These are phyloP conservation scores for Aspergillus sergii DNA, from an alignment of 2,329 filamentous ascomycete species.

Conservation along the genomic window DNA sequence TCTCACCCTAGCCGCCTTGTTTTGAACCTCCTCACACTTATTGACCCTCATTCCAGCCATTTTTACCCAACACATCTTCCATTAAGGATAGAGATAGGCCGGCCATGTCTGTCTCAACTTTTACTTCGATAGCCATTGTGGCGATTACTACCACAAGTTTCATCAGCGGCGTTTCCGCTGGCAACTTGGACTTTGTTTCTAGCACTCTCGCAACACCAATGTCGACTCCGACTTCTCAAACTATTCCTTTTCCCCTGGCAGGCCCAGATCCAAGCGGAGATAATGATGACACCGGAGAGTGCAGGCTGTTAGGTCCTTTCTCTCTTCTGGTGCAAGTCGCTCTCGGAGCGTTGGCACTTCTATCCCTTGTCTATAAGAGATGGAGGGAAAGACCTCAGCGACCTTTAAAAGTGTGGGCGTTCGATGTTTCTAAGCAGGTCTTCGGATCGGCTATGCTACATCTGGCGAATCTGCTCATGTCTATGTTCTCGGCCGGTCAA, in stretches of 20 bases:
- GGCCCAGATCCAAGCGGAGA: slow-evolving; percentile 33
- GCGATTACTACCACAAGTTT: slow-evolving; percentile 12
- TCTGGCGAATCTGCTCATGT: slow-evolving; percentile 92
- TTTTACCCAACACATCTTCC: background rate
- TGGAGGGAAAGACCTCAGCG: slow-evolving; percentile 90
- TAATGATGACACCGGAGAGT: slow-evolving; percentile 69
- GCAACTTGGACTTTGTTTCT: slow-evolving; percentile 15
- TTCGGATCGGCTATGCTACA: slow-evolving; percentile 91
- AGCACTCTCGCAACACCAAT: slow-evolving; percentile 21
- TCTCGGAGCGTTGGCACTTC: slow-evolving; percentile 77
- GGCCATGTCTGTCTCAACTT: slow-evolving; percentile 12
- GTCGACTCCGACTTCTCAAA: slow-evolving; percentile 25
- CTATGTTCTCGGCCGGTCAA: slow-evolving; percentile 87
- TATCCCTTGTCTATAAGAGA: slow-evolving; percentile 89
- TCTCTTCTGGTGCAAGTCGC: slow-evolving; percentile 87
- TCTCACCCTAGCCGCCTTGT: background rate
- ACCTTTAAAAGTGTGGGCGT: slow-evolving; percentile 95
- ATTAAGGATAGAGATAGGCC: background rate
- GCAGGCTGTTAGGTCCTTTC: slow-evolving; percentile 84
- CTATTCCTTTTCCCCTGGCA: slow-evolving; percentile 20
- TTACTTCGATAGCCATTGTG: slow-evolving; percentile 2
- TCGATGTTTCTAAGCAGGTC: slow-evolving; percentile 96
- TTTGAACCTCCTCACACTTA: background rate
- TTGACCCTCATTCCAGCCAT: background rate
- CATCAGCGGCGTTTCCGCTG: slow-evolving; percentile 16